Evolutionary conservation across 768 basidiomycete species (phyloP), one percentile per base, ranked within the genome.

Genomic region (Suillus clintonianus): DNA sequence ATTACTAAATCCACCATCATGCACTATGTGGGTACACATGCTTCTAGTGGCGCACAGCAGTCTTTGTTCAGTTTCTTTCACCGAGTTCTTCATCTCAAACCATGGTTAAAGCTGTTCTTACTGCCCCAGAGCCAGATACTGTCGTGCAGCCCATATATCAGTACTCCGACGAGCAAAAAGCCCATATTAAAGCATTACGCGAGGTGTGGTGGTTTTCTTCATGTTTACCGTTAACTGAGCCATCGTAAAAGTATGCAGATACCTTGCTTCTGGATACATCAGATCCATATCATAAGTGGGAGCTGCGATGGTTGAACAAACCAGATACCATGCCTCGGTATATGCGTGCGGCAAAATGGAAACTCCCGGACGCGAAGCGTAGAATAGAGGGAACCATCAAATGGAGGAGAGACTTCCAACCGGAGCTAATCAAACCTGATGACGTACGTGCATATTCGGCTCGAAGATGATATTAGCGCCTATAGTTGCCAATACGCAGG

Each of bases 301-400:
- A 96, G 74, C 74, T 80, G 22, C 84, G 89, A 64, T 96, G 93
- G 89, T 77, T 96, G 6, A 78, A 81, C 66, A 86, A 78, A 74
- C 83, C 85, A 42, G 92, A 87, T 76, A 93, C 83, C 67, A 75
- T 72, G 67, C 78, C 72, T 71, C 87, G 94, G 15, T 96, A 95
- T 71, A 87, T 93, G 83, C 87, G 94, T 36, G 92, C 94, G 0
- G 84, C 91, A 3, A 95, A 95, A 70, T 94, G 94, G 92, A 88
- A 88, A 71, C 70, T 88, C 39, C 82, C 83, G 30, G 90, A 96
- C 59, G 92, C 85, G 13, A 86, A 94, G 78, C 88, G 86, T 72
- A 82, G 94, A 57, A 87, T 95, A 64, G 87, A 88, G 72, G 85
- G 82, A 0, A 94, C 92, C 0, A 62, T 95, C 5, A 91, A 92